Conservation (phyloP, 1,284 basidiomycete genomes). For the Tilletia setariae region DNA sequence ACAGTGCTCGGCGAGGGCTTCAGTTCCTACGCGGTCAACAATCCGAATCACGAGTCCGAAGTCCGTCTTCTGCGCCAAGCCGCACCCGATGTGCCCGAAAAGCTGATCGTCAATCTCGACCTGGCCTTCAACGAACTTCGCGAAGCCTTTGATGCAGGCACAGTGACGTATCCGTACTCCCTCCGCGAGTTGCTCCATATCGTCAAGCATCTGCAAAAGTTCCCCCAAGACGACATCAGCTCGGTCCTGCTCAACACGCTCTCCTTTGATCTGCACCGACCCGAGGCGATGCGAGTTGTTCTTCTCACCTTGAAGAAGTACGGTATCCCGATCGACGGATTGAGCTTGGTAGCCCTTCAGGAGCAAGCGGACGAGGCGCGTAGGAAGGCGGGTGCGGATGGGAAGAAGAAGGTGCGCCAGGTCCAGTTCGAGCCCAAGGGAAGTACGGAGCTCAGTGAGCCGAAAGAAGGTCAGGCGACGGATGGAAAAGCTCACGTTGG, state of each 20-base stretch:
- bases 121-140: conserved; percentile 54
- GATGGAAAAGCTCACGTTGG: conserved; percentile 52
- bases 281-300: conserved; percentile 53
- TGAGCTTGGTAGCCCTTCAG: conserved; percentile 41
- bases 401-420: conserved; percentile 36
- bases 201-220: conserved; percentile 53
- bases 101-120: conserved; percentile 48
- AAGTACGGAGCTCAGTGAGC: conserved; percentile 39
- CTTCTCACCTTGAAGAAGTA: conserved; percentile 43
- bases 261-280: conserved; percentile 53
- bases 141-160: conserved; percentile 49
- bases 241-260: conserved; percentile 54
- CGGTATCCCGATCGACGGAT: conserved; percentile 40
- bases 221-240: conserved; percentile 51
- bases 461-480: conserved; percentile 53
- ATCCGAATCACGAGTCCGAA: conserved; percentile 54
- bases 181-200: conserved; percentile 55
- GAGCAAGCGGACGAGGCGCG: conserved; percentile 27
- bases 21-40: conserved; percentile 50
- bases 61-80: conserved; percentile 49
- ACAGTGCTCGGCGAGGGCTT: conserved; percentile 50
- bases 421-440: conserved; percentile 38
- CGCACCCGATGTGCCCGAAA: conserved; percentile 43
- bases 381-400: conserved; percentile 27
- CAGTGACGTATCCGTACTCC: conserved; percentile 53